phyloP scores from a whole-genome alignment of 164 flowering plant genomes.

The Vitis rotundifolia region DNA sequence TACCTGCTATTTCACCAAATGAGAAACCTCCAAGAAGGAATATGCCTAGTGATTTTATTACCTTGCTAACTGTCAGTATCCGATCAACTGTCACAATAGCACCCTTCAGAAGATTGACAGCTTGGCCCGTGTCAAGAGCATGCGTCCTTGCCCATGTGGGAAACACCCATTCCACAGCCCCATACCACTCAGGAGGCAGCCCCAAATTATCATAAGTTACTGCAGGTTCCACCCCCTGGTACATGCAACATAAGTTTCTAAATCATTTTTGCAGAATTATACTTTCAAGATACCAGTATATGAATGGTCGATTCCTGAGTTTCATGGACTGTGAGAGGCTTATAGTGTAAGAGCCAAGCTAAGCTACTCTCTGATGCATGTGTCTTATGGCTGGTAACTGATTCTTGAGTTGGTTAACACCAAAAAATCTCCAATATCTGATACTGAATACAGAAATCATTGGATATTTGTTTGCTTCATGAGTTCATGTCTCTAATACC shows the following conservation, averaged over 20 bases:
- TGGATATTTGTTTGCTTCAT: too few species aligned
- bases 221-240: constrained; percentile 95
- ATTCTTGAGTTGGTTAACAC: not conserved
- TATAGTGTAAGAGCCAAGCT: too few species aligned
- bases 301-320: not conserved
- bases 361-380: too few species aligned
- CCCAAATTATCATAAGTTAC: constrained; percentile 72
- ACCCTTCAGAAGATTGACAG: constrained; percentile 92
- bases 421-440: not conserved
- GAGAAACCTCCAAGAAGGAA: not conserved
- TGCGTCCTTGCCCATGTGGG: constrained; percentile 97
- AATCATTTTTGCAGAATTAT: not conserved
- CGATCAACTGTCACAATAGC: constrained; percentile 92
- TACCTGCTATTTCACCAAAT: not conserved
- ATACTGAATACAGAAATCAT: too few species aligned
- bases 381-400: too few species aligned
- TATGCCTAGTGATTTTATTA: constrained; percentile 12
- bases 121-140: constrained; percentile 98
- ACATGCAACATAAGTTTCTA: constrained; percentile 5
- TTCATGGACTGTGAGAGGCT: not conserved
- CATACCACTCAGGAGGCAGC: constrained; percentile 86
- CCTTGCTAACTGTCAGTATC: constrained; percentile 93
- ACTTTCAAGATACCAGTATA: not conserved
- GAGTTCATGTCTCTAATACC: too few species aligned
- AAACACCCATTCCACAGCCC: constrained; percentile 89